Evolutionary conservation across 257 asterid species (phyloP), one percentile per base, ranked within the genome.

Genomic region (Nicotiana otophora): DNA sequence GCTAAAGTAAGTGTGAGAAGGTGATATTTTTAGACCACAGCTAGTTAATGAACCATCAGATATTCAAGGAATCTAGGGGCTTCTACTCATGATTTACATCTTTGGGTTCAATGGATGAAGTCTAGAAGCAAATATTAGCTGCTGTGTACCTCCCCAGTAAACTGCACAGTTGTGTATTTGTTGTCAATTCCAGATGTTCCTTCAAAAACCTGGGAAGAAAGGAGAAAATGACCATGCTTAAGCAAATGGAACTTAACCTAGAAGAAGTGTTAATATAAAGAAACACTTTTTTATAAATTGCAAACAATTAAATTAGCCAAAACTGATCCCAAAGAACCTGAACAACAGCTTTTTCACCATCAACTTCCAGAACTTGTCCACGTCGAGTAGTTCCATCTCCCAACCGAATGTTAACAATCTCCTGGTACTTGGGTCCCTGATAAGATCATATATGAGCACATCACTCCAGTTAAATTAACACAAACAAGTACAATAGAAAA

Each of bases 361-460:
- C 99, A 65, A 95, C 99, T 88, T 95, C 99, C 92, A 95, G 80
- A 77, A 95, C 98, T 86, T 95, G 99, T 75, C 99, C 99, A 92
- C 99, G 99, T 20, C 99, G 90, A 74, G 93, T 93, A 82, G 97
- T 89, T 85, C 99, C 99, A 91, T 95, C 97, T 87, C 98, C 99
- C 77, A 95, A 88, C 83, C 99, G 99, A 85, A 95, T 95, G 88
- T 95, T 95, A 70, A 95, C 99, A 90, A 95, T 93, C 85, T 95
- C 99, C 82, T 93, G 95, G 89, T 90, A 95, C 92, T 94, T 96
- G 67, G 99, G 99, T 87, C 98, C 99, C 99, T 96, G 92, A 81
- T 85, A 51, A 87, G 81, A 61, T 60, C 48, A 84, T 78, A 67
- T 30, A 75, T 66, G 63, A 55, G 60, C 16, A 51, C 23, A 68